Evolutionary conservation across 345 rosid species (phyloP), one percentile per base, ranked within the genome.

Genomic region (Eutrema heterophyllum): DNA sequence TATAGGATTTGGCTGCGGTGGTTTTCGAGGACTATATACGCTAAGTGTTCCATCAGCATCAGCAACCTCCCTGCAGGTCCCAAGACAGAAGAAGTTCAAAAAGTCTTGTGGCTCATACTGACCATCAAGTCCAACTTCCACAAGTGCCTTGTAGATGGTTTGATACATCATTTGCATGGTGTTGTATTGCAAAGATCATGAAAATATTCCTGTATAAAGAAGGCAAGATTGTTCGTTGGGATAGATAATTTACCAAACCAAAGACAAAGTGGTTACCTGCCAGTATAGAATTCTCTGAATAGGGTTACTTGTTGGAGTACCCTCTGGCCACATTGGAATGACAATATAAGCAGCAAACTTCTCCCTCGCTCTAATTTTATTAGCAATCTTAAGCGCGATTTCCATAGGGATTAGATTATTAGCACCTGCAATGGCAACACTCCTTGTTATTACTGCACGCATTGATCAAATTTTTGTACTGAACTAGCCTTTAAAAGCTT

Each of bases 81-180:
- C 98, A 12, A 93, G 91, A 84, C 98, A 93, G 84, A 90, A 93
- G 89, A 93, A 93, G 81, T 84, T 91, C 65, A 93, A 78, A 64
- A 73, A 93, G 83, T 93, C 97, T 74, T 89, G 98, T 10, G 98
- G 98, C 76, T 82, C 88, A 54, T 79, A 83, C 57, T 80, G 80
- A 26, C 83, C 83, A 67, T 91, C 91, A n/a, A 84, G 88, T 29
- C 93, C 94, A 63, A 61, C 87, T 74, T 90, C 96, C 65, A 84
- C 86, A 68, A 93, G 82, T 55, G 97, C 94, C 78, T 89, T 73
- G 88, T 87, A 78, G 55, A 93, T 83, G 49, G 84, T 88, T 40
- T 81, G 84, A 67, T 93, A 93, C 98, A 93, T 93, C 98, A 93
- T 90, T 79, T 89, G 85, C 97, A 93, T 89, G 67, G 98, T 93